These are phyloP conservation scores for Takashimella tepidaria DNA, from an alignment of 1,284 basidiomycete species.

Conservation along the genomic window DNA sequence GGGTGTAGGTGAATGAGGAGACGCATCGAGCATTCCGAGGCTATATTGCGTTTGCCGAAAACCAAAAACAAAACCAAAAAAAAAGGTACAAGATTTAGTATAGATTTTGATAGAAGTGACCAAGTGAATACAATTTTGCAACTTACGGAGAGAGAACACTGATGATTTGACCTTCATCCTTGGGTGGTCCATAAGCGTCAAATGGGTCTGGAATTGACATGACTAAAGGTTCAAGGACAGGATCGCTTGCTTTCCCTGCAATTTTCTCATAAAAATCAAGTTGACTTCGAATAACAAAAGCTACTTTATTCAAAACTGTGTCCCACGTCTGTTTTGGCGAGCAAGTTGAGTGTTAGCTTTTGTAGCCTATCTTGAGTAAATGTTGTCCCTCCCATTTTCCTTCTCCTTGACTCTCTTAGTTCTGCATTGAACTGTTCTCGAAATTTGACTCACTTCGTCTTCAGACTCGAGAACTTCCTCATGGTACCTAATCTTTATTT, in stretches of 20 bases:
- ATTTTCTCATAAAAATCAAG: conserved; percentile 49
- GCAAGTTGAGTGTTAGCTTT: too few relatives aligned
- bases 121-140: too few relatives aligned
- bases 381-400: too few relatives aligned
- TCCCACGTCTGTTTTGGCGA: conserved; percentile 73
- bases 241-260: conserved; percentile 73
- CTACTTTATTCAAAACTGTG: conserved; percentile 73
- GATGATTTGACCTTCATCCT: conserved; percentile 85
- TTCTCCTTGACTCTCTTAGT: too few relatives aligned
- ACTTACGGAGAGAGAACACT: conserved; percentile 79
- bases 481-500: conserved; percentile 49
- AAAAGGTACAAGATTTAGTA: neutral
- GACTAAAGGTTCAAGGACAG: conserved; percentile 83
- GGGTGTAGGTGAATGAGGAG: conserved; percentile 32
- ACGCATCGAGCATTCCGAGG: conserved; percentile 31
- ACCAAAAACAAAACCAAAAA: too few relatives aligned
- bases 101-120: neutral
- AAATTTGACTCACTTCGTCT: conserved; percentile 55
- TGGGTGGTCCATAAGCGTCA: conserved; percentile 81
- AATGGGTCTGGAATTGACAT: conserved; percentile 88
- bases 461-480: conserved; percentile 82
- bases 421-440: too few relatives aligned
- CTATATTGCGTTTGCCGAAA: too few relatives aligned
- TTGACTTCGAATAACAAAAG: conserved; percentile 44
- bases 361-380: too few relatives aligned